Percentiles rank a stretch among this genome's conserved stretches.
These are phyloP conservation scores for Antrodiella citrinella DNA, from an alignment of 768 basidiomycete genomes.

Conservation along the genomic window DNA sequence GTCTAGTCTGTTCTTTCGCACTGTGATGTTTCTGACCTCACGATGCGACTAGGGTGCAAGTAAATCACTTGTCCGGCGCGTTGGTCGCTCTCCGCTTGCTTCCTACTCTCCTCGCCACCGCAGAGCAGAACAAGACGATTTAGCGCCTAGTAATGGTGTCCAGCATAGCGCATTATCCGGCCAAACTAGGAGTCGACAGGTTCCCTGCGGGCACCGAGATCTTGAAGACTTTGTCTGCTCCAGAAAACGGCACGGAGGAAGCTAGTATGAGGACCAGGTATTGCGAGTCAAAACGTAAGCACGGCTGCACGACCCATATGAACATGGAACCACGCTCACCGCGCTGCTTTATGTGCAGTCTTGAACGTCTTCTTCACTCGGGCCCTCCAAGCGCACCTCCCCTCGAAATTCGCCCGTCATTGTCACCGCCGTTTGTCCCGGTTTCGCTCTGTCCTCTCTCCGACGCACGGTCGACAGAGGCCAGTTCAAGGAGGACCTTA, in stretches of 20 bases:
- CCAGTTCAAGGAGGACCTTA: neutral
- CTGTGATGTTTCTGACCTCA: no score
- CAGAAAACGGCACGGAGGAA: no score
- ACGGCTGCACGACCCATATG: no score
- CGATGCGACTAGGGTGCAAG: conserved; percentile 30
- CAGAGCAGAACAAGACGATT: conserved; percentile 5
- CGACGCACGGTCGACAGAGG: no score
- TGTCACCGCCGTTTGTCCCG: neutral
- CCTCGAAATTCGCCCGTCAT: no score
- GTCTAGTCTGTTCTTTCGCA: neutral
- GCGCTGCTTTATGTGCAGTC: no score
- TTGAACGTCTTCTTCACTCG: conserved; percentile 9
- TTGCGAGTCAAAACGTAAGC: no score
- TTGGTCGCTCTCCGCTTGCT: conserved; percentile 34
- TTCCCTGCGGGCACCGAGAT: no score
- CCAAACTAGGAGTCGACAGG: neutral
- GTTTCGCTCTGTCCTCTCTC: neutral
- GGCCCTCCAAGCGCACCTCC: no score
- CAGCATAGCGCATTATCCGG: neutral
- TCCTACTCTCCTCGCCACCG: conserved; percentile 33
- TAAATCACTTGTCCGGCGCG: conserved; percentile 34
- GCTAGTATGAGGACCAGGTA: no score
- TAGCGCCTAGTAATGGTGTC: conserved; percentile 5
- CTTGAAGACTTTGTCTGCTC: no score
- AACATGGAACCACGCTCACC: no score